Percentiles rank a stretch among this genome's conserved stretches.
These are phyloP conservation scores for Populus hybrid DNA, from an alignment of 441 rosid genomes.

Conservation along the genomic window DNA sequence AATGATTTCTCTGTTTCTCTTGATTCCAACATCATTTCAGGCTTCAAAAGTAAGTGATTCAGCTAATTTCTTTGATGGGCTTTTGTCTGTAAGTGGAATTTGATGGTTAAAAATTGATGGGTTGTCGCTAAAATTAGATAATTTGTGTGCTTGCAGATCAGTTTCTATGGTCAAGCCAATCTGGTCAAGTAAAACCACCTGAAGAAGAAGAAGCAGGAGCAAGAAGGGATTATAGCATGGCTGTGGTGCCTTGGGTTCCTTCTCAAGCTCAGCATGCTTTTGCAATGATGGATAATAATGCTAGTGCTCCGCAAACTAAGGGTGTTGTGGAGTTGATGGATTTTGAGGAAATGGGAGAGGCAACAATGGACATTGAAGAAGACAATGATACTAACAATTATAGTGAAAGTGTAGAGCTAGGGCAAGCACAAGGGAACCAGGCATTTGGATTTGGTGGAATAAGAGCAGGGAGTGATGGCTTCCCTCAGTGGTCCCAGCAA, in stretches of 20 bases:
- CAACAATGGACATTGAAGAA: constrained; percentile 66
- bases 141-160: constrained; percentile 29
- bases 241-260: constrained; percentile 60
- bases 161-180: constrained; percentile 22
- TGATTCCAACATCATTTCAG: constrained; percentile 45
- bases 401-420: neutral
- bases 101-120: neutral
- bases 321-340: constrained; percentile 38
- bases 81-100: neutral
- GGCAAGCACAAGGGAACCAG: constrained; percentile 15
- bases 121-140: neutral
- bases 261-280: constrained; percentile 21
- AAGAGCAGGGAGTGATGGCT: constrained; percentile 20
- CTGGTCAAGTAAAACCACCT: constrained; percentile 9
- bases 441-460: constrained; percentile 11
- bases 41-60: constrained; percentile 52
- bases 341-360: constrained; percentile 45
- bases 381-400: neutral
- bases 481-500: constrained; percentile 54
- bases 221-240: constrained; percentile 29
- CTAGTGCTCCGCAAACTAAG: constrained; percentile 10
- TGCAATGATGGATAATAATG: neutral
- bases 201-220: constrained; percentile 23
- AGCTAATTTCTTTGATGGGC: neutral
- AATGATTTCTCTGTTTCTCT: constrained; percentile 37